Evolutionary conservation across 2,329 filamentous ascomycete species (phyloP), one percentile per base, ranked within the genome.

Genomic region (Alternaria triticimaculans): DNA sequence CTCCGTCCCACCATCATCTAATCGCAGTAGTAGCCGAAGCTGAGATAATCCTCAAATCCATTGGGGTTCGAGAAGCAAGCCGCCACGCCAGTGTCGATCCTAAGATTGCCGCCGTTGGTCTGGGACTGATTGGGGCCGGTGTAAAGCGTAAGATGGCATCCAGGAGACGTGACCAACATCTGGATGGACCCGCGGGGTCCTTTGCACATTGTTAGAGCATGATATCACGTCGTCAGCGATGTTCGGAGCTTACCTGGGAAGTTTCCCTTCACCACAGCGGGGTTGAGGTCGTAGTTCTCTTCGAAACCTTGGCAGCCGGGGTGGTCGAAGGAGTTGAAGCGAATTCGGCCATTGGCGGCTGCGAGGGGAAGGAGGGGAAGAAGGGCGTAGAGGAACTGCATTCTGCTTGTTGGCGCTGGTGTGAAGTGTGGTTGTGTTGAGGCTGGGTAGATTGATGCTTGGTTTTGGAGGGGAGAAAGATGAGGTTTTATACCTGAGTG

Each of bases 261-360:
- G 18, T 56, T 56, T 12, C 50, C 58, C 51, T 61, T 61, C n/a
- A 61, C 58, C 2, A 28, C 14, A 15, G 58, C 58, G 5, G 58
- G 58, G 15, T 61, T 61, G 21, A 61, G 58, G 11, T 48, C 37
- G 20, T 61, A 61, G 7, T 33, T 61, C 28, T 61, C 58, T 5
- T 56, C 58, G 23, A 61, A 61, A 18, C 58, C 58, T 33, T 43
- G 30, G 51, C 51, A 61, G 23, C 33, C 33, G 21, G 43, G 20
- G 18, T 61, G 58, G 30, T 61, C 51, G 44, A 61, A 61, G n/a
- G 58, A 51, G 44, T 43, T 61, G 45, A 61, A 61, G 51, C 41
- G 28, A 2, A 56, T 12, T 14, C 58, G 51, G 30, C 58, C 58
- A 9, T 61, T 61, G 2, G 51, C 58, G 23, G 58, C 23, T 45